Percentiles rank a stretch among this genome's conserved stretches.
Evolutionary conservation across 306 rosid species (phyloP).

Genomic region (Prunus kanzakura): DNA sequence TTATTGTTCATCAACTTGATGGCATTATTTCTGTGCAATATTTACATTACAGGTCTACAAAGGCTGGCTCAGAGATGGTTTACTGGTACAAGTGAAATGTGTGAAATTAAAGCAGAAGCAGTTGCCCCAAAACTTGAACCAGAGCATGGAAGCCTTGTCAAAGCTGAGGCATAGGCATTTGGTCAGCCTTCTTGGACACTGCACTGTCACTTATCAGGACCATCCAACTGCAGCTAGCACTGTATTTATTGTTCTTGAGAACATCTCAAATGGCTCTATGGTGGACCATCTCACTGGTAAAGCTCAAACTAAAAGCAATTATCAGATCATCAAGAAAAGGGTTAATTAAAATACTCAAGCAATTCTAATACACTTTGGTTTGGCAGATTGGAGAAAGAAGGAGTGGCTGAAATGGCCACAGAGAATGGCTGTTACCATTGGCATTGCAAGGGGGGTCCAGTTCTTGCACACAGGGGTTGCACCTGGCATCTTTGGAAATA

Average conservation of each 20-base stretch:
- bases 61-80: slow-evolving; percentile 66
- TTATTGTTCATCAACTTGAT: neutral
- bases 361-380: neutral
- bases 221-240: slow-evolving; percentile 48
- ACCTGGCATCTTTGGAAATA: slow-evolving; percentile 68
- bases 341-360: neutral
- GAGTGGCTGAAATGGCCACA: slow-evolving; percentile 86
- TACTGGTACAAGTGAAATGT: slow-evolving; percentile 51
- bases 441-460: slow-evolving; percentile 72
- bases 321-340: neutral
- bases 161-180: slow-evolving; percentile 74
- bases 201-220: slow-evolving; percentile 48
- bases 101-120: slow-evolving; percentile 55
- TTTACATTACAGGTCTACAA: slow-evolving; percentile 61
- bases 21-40: neutral
- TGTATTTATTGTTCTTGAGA: slow-evolving; percentile 59
- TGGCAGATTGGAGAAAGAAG: slow-evolving; percentile 66
- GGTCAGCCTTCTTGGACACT: slow-evolving; percentile 84
- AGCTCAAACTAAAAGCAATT: neutral
- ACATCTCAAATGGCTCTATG: slow-evolving; percentile 53
- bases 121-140: slow-evolving; percentile 33
- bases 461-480: slow-evolving; percentile 64
- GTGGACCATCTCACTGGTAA: slow-evolving; percentile 65
- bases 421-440: slow-evolving; percentile 71
- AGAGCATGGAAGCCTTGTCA: slow-evolving; percentile 50